These are phyloP conservation scores for Colletotrichum orbiculare DNA, from an alignment of 2,329 filamentous ascomycete species.

Conservation along the genomic window DNA sequence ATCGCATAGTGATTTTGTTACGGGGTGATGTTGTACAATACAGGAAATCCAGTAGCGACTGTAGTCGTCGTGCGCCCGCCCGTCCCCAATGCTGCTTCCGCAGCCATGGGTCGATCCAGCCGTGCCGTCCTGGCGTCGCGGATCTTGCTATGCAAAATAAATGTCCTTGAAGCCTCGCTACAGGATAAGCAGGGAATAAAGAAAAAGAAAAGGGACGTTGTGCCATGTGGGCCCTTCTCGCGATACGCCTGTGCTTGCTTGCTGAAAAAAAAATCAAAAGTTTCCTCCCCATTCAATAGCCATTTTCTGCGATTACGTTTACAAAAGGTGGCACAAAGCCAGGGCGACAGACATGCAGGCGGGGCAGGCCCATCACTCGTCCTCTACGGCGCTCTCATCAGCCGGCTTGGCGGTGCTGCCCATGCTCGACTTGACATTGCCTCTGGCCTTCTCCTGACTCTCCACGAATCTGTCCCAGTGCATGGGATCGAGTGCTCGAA, in stretches of 20 bases:
- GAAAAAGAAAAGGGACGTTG: not conserved
- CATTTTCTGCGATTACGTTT: slow-evolving; percentile 23
- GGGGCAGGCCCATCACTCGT: slow-evolving; percentile 41
- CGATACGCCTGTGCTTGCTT: slow-evolving; percentile 35
- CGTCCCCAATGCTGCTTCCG: not conserved
- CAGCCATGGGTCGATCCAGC: no score
- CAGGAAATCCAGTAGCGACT: slow-evolving; percentile 28
- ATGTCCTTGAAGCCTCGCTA: not conserved
- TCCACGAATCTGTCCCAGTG: slow-evolving; percentile 73
- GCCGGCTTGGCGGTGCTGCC: slow-evolving; percentile 41
- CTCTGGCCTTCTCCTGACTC: slow-evolving; percentile 68
- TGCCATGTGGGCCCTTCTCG: slow-evolving; percentile 16
- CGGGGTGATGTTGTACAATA: slow-evolving; percentile 19
- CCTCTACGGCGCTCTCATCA: slow-evolving; percentile 56
- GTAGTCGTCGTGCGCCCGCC: not conserved
- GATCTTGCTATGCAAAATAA: not conserved
- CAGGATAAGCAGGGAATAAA: not conserved
- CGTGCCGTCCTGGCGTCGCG: no score
- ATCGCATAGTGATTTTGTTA: slow-evolving; percentile 17
- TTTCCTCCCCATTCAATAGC: slow-evolving; percentile 9
- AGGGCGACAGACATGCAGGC: not conserved
- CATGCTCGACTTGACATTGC: slow-evolving; percentile 57
- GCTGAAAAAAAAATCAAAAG: slow-evolving; percentile 7
- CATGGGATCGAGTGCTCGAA: slow-evolving; percentile 72
- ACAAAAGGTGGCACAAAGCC: slow-evolving; percentile 18